Conservation (phyloP, 352 stramenopile genomes). For the Pythium myriotylum region DNA sequence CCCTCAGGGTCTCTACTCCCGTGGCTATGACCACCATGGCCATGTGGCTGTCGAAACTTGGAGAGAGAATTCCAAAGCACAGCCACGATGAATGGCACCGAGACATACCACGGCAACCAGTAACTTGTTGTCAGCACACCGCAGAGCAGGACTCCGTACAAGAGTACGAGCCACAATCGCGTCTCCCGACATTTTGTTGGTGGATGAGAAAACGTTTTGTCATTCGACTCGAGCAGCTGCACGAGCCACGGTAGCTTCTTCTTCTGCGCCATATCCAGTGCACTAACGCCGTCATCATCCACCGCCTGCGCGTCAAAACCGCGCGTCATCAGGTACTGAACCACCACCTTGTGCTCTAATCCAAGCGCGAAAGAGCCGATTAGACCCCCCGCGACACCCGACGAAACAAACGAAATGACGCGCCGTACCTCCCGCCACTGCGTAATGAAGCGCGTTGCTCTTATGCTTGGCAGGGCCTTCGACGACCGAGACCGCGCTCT, state of each 20-base stretch:
- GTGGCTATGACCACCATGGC: slow-evolving; percentile 43
- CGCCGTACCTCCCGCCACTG: slow-evolving; percentile 37
- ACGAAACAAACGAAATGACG: background rate
- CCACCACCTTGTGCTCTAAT: slow-evolving; percentile 65
- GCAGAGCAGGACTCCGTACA: slow-evolving; percentile 54
- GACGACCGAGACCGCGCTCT: slow-evolving; percentile 16
- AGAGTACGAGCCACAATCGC: slow-evolving; percentile 46
- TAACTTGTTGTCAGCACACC: slow-evolving; percentile 63
- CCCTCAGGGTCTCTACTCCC: slow-evolving; percentile 45
- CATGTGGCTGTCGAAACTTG: slow-evolving; percentile 43
- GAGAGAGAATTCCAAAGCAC: slow-evolving; percentile 52
- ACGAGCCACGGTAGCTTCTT: slow-evolving; percentile 49
- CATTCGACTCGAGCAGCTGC: slow-evolving; percentile 45
- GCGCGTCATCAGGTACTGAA: slow-evolving; percentile 64
- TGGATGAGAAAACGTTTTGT: slow-evolving; percentile 35
- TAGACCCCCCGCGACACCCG: background rate
- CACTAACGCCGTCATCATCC: slow-evolving; percentile 48
- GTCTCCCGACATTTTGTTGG: slow-evolving; percentile 60
- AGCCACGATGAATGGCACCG: slow-evolving; percentile 59
- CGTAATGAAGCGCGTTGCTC: slow-evolving; percentile 59
- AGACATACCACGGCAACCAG: slow-evolving; percentile 71
- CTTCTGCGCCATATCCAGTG: slow-evolving; percentile 43
- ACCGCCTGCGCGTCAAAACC: slow-evolving; percentile 54
- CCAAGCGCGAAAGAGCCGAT: slow-evolving; percentile 3
- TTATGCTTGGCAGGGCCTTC: slow-evolving; percentile 33